phyloP scores from a whole-genome alignment of 495 filamentous ascomycete species.

The Penicillium atrosanguineum region DNA sequence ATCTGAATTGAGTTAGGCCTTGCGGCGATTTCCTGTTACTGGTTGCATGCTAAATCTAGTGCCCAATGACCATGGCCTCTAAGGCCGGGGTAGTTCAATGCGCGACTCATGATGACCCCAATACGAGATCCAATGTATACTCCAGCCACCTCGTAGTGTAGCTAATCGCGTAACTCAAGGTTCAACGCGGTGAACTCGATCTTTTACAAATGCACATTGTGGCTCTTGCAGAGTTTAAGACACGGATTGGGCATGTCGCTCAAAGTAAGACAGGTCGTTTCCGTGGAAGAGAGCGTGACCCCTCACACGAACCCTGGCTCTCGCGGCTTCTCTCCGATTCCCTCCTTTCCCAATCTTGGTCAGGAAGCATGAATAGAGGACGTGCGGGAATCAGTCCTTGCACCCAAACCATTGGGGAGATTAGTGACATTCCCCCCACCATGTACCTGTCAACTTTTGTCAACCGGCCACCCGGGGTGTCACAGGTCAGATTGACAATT shows the following conservation, averaged over 20 bases:
- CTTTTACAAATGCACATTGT: neutral
- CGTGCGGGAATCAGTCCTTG: neutral
- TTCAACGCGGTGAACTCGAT: neutral
- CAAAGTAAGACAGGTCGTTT: slow-evolving; percentile 1
- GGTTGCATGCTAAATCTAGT: neutral
- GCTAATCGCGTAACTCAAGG: neutral
- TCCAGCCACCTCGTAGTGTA: neutral
- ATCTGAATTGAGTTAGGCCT: neutral
- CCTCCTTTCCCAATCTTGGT: slow-evolving; percentile 2
- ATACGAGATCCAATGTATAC: neutral
- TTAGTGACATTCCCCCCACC: neutral
- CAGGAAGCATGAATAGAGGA: neutral
- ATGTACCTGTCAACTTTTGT: neutral
- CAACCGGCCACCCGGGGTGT: neutral
- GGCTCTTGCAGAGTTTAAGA: slow-evolving; percentile 4
- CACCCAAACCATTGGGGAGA: neutral
- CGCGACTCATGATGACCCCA: neutral
- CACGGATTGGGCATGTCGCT: neutral
- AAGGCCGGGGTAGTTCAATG: neutral
- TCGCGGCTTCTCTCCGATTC: neutral
- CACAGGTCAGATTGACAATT: slow-evolving; percentile 11
- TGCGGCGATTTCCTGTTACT: neutral
- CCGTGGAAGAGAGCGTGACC: slow-evolving; percentile 3
- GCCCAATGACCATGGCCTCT: neutral
- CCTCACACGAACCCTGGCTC: slow-evolving; percentile 8